phyloP scores from a whole-genome alignment of 495 filamentous ascomycete species.

The Xylaria intraflava region DNA sequence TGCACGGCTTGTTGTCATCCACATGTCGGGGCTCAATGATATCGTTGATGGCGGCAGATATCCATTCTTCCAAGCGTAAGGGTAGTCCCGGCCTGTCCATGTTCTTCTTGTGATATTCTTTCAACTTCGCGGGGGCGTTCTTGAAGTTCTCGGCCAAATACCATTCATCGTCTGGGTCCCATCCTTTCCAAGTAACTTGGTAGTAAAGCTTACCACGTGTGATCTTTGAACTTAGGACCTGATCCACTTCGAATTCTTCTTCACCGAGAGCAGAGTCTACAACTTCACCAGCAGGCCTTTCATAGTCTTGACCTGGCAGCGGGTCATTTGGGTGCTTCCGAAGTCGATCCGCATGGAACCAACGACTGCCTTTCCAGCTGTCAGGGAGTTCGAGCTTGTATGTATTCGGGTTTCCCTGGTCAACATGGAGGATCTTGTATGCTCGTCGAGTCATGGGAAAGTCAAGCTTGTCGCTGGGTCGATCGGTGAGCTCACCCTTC shows the following conservation, averaged over 20 bases:
- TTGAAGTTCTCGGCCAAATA: too few relatives aligned
- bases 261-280: not conserved
- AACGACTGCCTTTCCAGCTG: not conserved
- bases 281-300: slow-evolving; percentile 5
- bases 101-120: not conserved
- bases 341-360: not conserved
- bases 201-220: too few relatives aligned
- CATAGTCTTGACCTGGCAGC: slow-evolving; percentile 3
- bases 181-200: too few relatives aligned
- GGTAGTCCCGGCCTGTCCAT: not conserved
- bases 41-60: not conserved
- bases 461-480: slow-evolving; percentile 10
- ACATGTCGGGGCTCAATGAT: not conserved
- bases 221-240: too few relatives aligned
- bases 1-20: not conserved
- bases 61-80: not conserved
- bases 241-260: not conserved
- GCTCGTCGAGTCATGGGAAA: slow-evolving; percentile 3
- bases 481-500: not conserved
- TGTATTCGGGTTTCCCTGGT: not conserved
- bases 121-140: not conserved
- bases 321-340: slow-evolving; percentile 9
- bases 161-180: too few relatives aligned
- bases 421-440: not conserved
- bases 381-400: slow-evolving; percentile 2